Evolutionary conservation across 371 early-diverging fungal genomes (phyloP), one percentile per base, ranked within the genome.

Genomic region (Blastocladiella emersonii): DNA sequence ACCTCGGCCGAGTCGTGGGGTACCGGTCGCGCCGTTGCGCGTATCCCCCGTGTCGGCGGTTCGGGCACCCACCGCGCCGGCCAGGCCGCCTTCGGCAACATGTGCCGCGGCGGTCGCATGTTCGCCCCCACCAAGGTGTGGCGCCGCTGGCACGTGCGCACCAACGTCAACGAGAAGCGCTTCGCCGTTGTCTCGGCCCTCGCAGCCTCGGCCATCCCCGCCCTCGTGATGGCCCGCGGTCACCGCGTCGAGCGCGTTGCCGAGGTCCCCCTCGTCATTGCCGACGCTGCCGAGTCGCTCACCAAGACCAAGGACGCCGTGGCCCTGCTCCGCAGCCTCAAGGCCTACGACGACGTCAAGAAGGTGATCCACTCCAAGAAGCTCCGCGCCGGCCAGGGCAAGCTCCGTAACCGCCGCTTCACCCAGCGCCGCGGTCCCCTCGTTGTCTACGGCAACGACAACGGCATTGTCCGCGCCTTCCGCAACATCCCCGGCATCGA

Each of bases 1-100:
- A 98, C 98, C 76, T 96, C 97, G 66, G 99, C 99, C 67, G 93
- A 91, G 78, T 98, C 98, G 67, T 99, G 99, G 99, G 99, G 99
- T 84, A 98, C 98, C 63, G 95, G 93, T 90, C 94, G 99, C 82
- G 99, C 99, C 73, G 95, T 99, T 73, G 98, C 99, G 62, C 94
- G 99, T 93, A 98, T 99, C 74, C 99, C 99, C 70, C 92, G 99
- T 85, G 98, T 99, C 65, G 84, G 85, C 67, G 99, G 98, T 72
- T 85, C 91, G 68, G 99, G 99, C 82, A 99, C 99, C 68, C 92
- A 92, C 86, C 91, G 99, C 76, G 88, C 99, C 71, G 99, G 99
- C 74, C 99, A 99, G 71, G 98, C 97, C 75, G 99, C 99, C 67
- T 99, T 98, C 83, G 99, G 98, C 73, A 98, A 98, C 90, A 97